phyloP scores from a whole-genome alignment of 2,329 filamentous ascomycete species.

The Incumbomyces lentus region DNA sequence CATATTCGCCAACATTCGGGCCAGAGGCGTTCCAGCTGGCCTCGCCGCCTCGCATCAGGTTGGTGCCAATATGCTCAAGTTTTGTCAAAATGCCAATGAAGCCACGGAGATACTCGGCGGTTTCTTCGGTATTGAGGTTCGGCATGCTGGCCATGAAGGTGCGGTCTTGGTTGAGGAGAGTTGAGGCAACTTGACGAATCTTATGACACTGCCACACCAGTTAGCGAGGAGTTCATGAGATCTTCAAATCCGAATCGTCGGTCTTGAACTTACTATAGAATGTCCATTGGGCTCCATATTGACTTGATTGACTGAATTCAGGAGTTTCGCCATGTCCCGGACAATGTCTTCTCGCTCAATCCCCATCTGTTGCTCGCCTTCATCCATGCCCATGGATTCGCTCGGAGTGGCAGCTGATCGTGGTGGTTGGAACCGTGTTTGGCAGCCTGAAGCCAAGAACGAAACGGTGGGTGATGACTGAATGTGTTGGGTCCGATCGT shows the following conservation, averaged over 20 bases:
- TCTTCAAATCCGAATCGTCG: neutral
- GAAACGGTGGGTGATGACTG: constrained; percentile 16
- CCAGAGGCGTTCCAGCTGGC: neutral
- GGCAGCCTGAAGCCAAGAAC: constrained; percentile 15
- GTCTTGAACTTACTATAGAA: constrained; percentile 45
- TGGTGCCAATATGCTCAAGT: constrained; percentile 53
- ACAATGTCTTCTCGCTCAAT: constrained; percentile 73
- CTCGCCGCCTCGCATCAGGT: constrained; percentile 2
- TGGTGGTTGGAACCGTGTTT: constrained; percentile 13
- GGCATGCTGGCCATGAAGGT: constrained; percentile 41
- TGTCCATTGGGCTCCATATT: constrained; percentile 68
- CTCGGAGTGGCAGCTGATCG: constrained; percentile 13
- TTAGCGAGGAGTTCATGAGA: constrained; percentile 7
- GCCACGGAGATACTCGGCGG: constrained; percentile 55
- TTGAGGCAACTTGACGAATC: constrained; percentile 73
- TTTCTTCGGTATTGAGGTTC: constrained; percentile 43
- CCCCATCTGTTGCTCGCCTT: constrained; percentile 45
- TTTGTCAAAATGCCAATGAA: constrained; percentile 67
- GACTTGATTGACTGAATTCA: constrained; percentile 68
- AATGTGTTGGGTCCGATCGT: constrained; percentile 11
- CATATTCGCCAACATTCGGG: constrained; percentile 6
- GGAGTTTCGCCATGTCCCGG: constrained; percentile 62
- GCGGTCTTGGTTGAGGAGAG: constrained; percentile 56
- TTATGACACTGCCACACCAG: constrained; percentile 54
- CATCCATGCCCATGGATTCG: constrained; percentile 20